Percentiles rank a stretch among this genome's conserved stretches.
Evolutionary conservation across 495 filamentous ascomycete genomes (phyloP).

Genomic region (Penicillium canariense): DNA sequence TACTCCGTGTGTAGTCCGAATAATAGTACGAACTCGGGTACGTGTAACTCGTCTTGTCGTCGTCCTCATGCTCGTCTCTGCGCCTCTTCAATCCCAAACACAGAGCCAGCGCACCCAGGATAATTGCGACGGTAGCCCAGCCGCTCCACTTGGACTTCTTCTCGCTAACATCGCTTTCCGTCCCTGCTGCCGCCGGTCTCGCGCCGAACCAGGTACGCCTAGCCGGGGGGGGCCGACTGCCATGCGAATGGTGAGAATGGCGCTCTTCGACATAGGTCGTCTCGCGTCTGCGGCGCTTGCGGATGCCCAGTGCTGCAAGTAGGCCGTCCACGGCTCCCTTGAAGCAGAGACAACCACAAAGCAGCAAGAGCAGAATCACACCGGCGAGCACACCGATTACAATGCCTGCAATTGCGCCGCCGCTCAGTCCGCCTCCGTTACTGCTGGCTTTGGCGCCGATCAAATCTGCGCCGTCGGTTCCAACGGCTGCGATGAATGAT

Average conservation of each 20-base stretch:
- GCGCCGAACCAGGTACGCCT: constrained; percentile 66
- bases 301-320: constrained; percentile 64
- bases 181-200: constrained; percentile 47
- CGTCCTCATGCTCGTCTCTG: constrained; percentile 49
- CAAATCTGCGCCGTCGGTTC: constrained; percentile 48
- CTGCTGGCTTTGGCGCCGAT: constrained; percentile 42
- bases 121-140: constrained; percentile 55
- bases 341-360: constrained; percentile 74
- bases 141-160: constrained; percentile 60
- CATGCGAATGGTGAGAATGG: constrained; percentile 53
- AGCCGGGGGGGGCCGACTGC: constrained; percentile 51
- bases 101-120: constrained; percentile 64
- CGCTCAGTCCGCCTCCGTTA: constrained; percentile 58
- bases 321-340: constrained; percentile 62
- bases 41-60: constrained; percentile 43
- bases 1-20: constrained; percentile 47
- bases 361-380: constrained; percentile 64
- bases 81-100: constrained; percentile 73
- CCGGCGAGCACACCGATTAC: constrained; percentile 84
- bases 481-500: constrained; percentile 55
- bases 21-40: constrained; percentile 49
- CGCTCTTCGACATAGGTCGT: constrained; percentile 69
- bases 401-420: constrained; percentile 91
- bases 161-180: constrained; percentile 37
- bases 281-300: constrained; percentile 47